Evolutionary conservation across 352 stramenopile genomes (phyloP).

Genomic region (Thalassiosira hispida): DNA sequence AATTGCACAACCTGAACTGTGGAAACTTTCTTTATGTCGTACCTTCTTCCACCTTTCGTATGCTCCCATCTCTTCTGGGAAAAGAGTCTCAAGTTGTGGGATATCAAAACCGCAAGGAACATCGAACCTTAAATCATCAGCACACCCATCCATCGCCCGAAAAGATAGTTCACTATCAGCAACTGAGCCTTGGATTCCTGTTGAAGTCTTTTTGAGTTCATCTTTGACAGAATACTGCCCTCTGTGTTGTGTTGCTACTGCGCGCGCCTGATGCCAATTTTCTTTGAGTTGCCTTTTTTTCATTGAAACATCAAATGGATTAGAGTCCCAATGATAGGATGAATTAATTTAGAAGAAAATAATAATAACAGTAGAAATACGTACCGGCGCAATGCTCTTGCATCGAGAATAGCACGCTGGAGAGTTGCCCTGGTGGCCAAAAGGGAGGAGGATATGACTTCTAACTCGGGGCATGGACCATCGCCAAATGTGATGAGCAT

Average conservation of each 20-base stretch:
- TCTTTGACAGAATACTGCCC: conserved; percentile 18
- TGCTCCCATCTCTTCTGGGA: conserved; percentile 77
- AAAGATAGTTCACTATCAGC: conserved; percentile 65
- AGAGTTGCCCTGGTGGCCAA: conserved; percentile 58
- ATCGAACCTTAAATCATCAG: conserved; percentile 48
- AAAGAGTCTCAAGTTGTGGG: conserved; percentile 63
- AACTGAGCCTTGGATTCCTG: conserved; percentile 5
- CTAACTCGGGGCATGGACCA: conserved; percentile 53
- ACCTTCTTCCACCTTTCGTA: conserved; percentile 76
- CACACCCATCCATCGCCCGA: conserved; percentile 42
- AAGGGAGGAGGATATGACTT: conserved; percentile 55
- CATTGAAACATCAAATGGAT: conserved; percentile 23
- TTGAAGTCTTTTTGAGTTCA: conserved; percentile 27
- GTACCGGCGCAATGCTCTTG: conserved; percentile 58
- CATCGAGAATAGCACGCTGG: conserved; percentile 73
- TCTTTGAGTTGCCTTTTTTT: conserved; percentile 48
- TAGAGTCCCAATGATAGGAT: conserved; percentile 11
- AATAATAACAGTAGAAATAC: not conserved
- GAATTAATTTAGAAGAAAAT: not conserved
- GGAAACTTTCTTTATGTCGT: not conserved
- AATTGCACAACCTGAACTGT: not conserved
- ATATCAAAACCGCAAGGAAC: conserved; percentile 68
- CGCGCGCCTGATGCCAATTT: conserved; percentile 44
- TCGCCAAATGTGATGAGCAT: conserved; percentile 82
- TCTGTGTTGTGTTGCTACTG: conserved; percentile 33